Base-by-base conservation (phyloP, 2,329 filamentous ascomycete genomes). In the Claviceps humidiphila region DNA sequence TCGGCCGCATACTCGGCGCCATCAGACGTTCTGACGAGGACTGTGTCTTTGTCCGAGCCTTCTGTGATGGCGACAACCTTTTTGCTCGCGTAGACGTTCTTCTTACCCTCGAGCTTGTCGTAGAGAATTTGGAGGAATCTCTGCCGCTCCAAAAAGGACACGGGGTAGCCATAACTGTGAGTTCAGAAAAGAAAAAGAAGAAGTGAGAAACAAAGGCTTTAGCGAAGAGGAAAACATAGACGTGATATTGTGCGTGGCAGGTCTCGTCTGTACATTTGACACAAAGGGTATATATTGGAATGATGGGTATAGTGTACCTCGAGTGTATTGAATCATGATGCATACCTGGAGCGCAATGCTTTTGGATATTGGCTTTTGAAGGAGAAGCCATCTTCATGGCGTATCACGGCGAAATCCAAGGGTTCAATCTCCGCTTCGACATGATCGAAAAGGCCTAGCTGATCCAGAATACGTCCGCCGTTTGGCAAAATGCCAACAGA, bases 401-500 rank as follows among this genome's bases (percentile, higher is more conserved):
- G 51, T 37, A 56, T 56, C 5, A 52, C 17, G 8, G 53, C 51
- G 16, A 42, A 44, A 22, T 54, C 45, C 20, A 58, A 22, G 9
- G 55, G 53, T 22, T 55, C 55, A 11, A 55, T 52, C 4, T 49
- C 53, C 8, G 49, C 34, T 39, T 55, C 52, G 3, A 58, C 34
- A 17, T 16, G 26, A 1, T 66, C 58, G 37, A 65, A 67, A 9
- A 63, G 55, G 16, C 58, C 59, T 0, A 79, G 59, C 58, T 80
- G 76, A 48, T 77, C 74, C 1, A 78, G 58, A 9, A 79, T 70
- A 1, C 69, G 66, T 4, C 61, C 54, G 1, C 71, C 72, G 45
- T 74, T 66, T 2, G 75, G 66, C 2, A 68, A 53, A 1, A 78
- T 57, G 1, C 66, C 73, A 39, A 80, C 73, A 7, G 66, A 70